Base-by-base conservation (phyloP, 805 yeast species). In the Yarrowia sp. region DNA sequence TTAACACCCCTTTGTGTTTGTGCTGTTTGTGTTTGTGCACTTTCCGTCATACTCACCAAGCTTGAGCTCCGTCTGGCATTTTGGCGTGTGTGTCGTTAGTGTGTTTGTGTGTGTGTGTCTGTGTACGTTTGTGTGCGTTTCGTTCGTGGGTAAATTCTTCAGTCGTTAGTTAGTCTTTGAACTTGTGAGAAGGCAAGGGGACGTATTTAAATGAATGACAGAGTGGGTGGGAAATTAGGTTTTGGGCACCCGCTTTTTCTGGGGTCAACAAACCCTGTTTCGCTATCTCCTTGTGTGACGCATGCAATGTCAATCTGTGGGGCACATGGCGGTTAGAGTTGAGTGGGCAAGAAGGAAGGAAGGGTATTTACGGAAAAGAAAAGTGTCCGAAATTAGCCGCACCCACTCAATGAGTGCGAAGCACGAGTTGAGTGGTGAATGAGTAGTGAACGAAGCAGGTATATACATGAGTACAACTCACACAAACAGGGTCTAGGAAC, bases 61-160 rank as follows among this genome's bases (percentile, higher is more conserved):
- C 76, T 65, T 74, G 75, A 18, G 78, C 76, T 62, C 78, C 78
- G 77, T 75, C 78, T 2, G 78, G 78, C 78, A 75, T 75, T 44
- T 63, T 71, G 67, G 28, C 8, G 41, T 50, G 31, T 11, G 65
- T 44, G 55, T 31, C 8, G 39, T 32, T 38, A 39, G 36, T 14
- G 47, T 31, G 44, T 38, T 28, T n/a, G 44, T 14, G 17, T 32
- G 32, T 13, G 38, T 14, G 17, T 22, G 35, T 22, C 17, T 28
- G 45, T 39, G 33, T 36, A 13, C 15, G 39, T 32, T 31, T 15
- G 39, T 33, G 53, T 47, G 8, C 14, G 39, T 47, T 4, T n/a
- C 10, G 44, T 17, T 13, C 4, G 28, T 48, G 11, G 6, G 18
- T 32, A n/a, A n/a, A n/a, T n/a, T n/a, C n/a, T n/a, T 35, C 10